These are phyloP conservation scores for Bryum argenteum DNA, from an alignment of 225 moss, liverwort and hornwort genomes.

Conservation along the genomic window DNA sequence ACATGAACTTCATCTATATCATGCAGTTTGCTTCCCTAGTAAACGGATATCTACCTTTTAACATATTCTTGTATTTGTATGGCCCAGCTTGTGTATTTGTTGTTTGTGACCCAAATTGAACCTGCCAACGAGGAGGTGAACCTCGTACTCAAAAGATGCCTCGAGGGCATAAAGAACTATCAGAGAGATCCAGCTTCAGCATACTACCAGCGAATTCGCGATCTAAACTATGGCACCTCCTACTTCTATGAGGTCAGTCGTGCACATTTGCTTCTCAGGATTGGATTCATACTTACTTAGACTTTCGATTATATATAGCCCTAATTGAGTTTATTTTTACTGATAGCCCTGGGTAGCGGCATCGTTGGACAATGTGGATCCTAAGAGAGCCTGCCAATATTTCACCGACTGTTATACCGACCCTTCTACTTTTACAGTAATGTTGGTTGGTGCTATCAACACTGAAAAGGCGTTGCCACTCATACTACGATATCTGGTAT, in stretches of 20 bases:
- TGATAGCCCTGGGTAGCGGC: slow-evolving; percentile 57
- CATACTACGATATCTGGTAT: slow-evolving; percentile 66
- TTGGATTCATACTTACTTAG: no score
- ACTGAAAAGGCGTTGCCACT: slow-evolving; percentile 69
- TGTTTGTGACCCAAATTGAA: slow-evolving; percentile 65
- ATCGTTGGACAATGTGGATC: slow-evolving; percentile 60
- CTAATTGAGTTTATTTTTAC: slow-evolving; percentile 19
- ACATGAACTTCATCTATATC: background rate
- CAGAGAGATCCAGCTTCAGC: slow-evolving; percentile 74
- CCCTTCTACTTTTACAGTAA: slow-evolving; percentile 72
- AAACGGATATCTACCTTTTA: background rate
- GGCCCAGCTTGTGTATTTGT: slow-evolving; percentile 65
- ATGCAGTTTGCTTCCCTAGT: background rate
- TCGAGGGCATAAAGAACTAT: slow-evolving; percentile 14
- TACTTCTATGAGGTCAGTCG: slow-evolving; percentile 59
- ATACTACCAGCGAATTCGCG: slow-evolving; percentile 62
- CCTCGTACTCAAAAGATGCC: slow-evolving; percentile 48
- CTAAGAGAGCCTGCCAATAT: slow-evolving; percentile 74
- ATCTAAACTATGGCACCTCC: slow-evolving; percentile 73
- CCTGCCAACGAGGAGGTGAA: slow-evolving; percentile 70
- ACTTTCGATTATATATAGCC: background rate
- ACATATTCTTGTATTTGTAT: background rate
- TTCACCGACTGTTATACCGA: slow-evolving; percentile 70
- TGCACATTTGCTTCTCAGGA: no score
- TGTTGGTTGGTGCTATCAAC: slow-evolving; percentile 71